Evolutionary conservation across 306 rosid species (phyloP), one percentile per base, ranked within the genome.

Genomic region (Trifolium dubium): DNA sequence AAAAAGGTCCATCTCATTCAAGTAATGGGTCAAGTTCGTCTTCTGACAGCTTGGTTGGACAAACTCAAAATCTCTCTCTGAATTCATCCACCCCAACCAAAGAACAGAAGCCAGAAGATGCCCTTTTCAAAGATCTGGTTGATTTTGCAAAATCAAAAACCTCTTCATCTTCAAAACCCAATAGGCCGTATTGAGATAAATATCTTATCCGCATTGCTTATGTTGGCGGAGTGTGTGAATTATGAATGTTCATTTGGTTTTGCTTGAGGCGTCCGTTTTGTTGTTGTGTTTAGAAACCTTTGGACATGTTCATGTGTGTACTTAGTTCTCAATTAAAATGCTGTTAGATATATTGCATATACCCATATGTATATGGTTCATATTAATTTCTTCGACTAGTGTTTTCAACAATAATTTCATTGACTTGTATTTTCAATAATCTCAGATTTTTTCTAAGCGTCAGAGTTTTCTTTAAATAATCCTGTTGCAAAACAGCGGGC

Each of bases 101-200:
- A 72, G 84, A 87, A 70, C 89, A 81, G 68, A 92, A 88, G 72
- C 84, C 88, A 64, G 96, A 92, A 76, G 97, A 94, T 78, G 97
- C 79, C 29, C 89, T 89, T 15, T 92, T 95, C 87, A 90, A 90
- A 66, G 93, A 92, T 79, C 90, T 90, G 0, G 89, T 92, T 79
- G 99, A 92, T 82, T 88, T 88, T 71, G 96, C 96, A 3, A 95
- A 90, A 82, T 85, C 96, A 31, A 87, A 90, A 71, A 89, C 96
- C 35, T 88, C 99, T 43, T 86, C 93, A 10, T 77, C 97, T 60
- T 78, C 98, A 8, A 88, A 85, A 11, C 82, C 92, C 61, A 92
- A 89, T 76, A 86, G 89, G 80, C 85, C 93, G 59, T 88, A 79
- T 77, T 89, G 89, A 92, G 79, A 18, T 54, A 54, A 54, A 54